Conservation (phyloP, 768 basidiomycete genomes). For the Macrolepiota fuliginosa region DNA sequence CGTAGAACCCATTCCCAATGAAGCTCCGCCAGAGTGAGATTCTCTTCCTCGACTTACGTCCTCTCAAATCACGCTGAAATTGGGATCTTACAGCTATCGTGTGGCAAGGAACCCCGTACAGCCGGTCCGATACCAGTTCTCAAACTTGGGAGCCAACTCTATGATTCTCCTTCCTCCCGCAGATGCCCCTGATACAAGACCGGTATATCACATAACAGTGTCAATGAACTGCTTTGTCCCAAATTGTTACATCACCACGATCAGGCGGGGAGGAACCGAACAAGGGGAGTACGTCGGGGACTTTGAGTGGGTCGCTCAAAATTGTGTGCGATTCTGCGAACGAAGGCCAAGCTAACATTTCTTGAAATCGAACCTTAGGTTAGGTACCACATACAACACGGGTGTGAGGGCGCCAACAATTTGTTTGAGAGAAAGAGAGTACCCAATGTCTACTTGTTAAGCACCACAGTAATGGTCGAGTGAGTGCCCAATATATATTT, state of each 20-base stretch:
- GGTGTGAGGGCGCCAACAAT: background rate
- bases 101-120: background rate
- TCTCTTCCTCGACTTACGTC: background rate
- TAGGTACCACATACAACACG: slow-evolving; percentile 12
- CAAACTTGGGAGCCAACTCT: slow-evolving; percentile 9
- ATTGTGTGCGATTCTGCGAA: background rate
- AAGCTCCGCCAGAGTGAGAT: background rate
- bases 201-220: slow-evolving; percentile 29
- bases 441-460: background rate
- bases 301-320: slow-evolving; percentile 27
- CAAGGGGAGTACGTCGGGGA: slow-evolving; percentile 30
- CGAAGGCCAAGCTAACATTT: background rate
- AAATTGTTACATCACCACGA: slow-evolving; percentile 30
- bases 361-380: slow-evolving; percentile 3
- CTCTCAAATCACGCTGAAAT: background rate
- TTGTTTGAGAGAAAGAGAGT: background rate
- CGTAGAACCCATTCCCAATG: background rate
- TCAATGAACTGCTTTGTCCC: slow-evolving; percentile 33
- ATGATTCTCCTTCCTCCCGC: slow-evolving; percentile 22
- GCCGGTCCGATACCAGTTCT: background rate
- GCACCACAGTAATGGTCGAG: background rate
- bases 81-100: background rate
- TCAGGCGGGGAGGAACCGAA: slow-evolving; percentile 24
- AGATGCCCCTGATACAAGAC: slow-evolving; percentile 19
- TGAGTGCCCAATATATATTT: background rate